phyloP scores from a whole-genome alignment of 176 grass and related monocot species.

The Triticum timopheevii region DNA sequence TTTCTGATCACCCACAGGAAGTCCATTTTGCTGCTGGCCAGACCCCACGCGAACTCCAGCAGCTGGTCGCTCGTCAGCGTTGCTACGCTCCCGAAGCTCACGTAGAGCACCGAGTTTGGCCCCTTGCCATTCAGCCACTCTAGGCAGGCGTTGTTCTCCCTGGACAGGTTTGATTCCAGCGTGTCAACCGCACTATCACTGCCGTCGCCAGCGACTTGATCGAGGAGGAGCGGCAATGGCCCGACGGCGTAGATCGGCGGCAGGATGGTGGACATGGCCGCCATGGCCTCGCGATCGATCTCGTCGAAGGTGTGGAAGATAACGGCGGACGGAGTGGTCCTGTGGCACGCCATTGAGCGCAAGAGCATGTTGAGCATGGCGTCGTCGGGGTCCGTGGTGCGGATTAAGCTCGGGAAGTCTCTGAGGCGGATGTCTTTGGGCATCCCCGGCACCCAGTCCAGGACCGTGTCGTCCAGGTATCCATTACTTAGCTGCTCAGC shows the following conservation, averaged over 20 bases:
- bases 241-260: conserved; percentile 18
- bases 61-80: not conserved
- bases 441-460: conserved; percentile 31
- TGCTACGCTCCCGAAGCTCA: conserved; percentile 14
- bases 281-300: not conserved
- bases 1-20: conserved; percentile 34
- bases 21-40: conserved; percentile 6
- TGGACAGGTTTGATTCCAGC: not conserved
- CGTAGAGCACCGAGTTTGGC: conserved; percentile 15
- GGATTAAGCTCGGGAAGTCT: conserved; percentile 27
- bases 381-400: conserved; percentile 20
- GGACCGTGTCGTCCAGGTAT: conserved; percentile 14
- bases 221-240: not conserved
- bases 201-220: not conserved
- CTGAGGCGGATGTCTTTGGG: conserved; percentile 9
- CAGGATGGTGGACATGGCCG: not conserved
- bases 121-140: conserved; percentile 4
- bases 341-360: not conserved
- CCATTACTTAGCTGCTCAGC: conserved; percentile 20
- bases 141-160: conserved; percentile 3
- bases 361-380: accelerated
- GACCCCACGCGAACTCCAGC: conserved; percentile 28
- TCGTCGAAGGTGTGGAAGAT: conserved; percentile 34
- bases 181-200: not conserved
- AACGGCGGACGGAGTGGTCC: conserved; percentile 9